Evolutionary conservation across 208 protist species (phyloP), one percentile per base, ranked within the genome.

Genomic region (Lotmaria passim): DNA sequence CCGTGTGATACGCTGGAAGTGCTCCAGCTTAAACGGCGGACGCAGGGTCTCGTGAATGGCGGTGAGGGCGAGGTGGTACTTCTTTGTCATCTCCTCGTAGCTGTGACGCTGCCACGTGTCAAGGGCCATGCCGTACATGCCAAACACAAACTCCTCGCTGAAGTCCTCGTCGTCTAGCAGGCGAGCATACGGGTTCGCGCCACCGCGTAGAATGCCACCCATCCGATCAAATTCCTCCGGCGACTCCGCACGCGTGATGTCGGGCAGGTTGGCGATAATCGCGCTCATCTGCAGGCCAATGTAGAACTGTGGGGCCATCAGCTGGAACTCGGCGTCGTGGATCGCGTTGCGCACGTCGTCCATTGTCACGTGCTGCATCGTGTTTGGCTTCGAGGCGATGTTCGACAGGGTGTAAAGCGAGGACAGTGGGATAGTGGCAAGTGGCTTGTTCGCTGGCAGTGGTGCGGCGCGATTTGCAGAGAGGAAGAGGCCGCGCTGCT

Each of bases 141-240:
- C 85, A 65, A 90, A 86, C 41, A 96, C 75, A 69, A 93, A 94
- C 66, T 93, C 78, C 56, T 93, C 89, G 63, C 90, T 95, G 71
- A 93, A 96, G 74, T 96, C 92, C 51, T 96, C 92, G 75, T 96
- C 92, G 69, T 96, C 92, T 28, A 94, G 77, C 68, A 95, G 66
- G 66, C 92, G 83, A 12, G 86, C 87, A 82, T 91, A 96, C 38
- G 92, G 92, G 68, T 81, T 88, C 23, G 81, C 86, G 33, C 81
- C 83, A 52, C 48, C 48, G 26, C 81, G 79, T 36, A 91, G 57
- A 46, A 89, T 75, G 23, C 73, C 79, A 7, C 56, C 52, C 28
- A 86, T 69, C 23, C 71, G 63, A 30, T 71, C 66, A 12, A 91
- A 36, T 52, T 87, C 82, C 64, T 83, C 87, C 7, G 28, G 34